A percentile compares a stretch with the other conserved stretches of the same genome.
Conservation (phyloP, 1,284 basidiomycete species). For the Ustilago loliicola region DNA sequence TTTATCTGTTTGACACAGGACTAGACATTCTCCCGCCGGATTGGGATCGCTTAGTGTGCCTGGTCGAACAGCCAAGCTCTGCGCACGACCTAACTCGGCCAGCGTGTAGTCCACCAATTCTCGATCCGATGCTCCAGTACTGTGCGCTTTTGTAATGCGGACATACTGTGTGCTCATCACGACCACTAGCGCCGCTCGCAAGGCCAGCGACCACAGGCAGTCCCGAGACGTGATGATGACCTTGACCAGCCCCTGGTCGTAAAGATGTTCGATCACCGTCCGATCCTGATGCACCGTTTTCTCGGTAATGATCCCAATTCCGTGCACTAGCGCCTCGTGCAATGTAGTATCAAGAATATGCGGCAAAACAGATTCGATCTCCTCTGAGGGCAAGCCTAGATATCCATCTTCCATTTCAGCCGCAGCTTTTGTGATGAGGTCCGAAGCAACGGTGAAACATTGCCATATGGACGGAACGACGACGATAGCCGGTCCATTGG, state of each 20-base stretch:
- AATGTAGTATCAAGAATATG: slow-evolving; percentile 79
- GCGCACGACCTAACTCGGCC: slow-evolving; percentile 89
- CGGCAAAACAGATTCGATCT: slow-evolving; percentile 77
- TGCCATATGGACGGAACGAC: slow-evolving; percentile 91
- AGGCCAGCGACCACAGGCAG: slow-evolving; percentile 85
- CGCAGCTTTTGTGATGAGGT: slow-evolving; percentile 89
- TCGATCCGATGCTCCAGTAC: slow-evolving; percentile 73
- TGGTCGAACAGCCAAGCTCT: slow-evolving; percentile 83
- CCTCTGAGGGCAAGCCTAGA: slow-evolving; percentile 76
- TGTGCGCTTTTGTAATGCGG: slow-evolving; percentile 69
- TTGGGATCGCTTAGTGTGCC: slow-evolving; percentile 65
- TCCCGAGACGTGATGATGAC: slow-evolving; percentile 87
- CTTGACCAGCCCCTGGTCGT: slow-evolving; percentile 82
- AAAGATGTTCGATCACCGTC: slow-evolving; percentile 84
- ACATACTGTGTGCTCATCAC: slow-evolving; percentile 94
- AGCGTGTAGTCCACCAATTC: slow-evolving; percentile 83
- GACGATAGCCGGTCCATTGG: slow-evolving; percentile 77
- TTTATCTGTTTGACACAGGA: slow-evolving; percentile 90
- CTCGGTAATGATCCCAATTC: slow-evolving; percentile 89
- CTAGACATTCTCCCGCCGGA: slow-evolving; percentile 73
- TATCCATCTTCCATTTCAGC: slow-evolving; percentile 81
- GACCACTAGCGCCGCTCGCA: slow-evolving; percentile 83
- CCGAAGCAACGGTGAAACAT: slow-evolving; percentile 81
- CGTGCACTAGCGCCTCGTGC: slow-evolving; percentile 84
- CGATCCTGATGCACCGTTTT: slow-evolving; percentile 80